phyloP scores from a whole-genome alignment of 257 asterid genomes.

The Phtheirospermum japonicum region DNA sequence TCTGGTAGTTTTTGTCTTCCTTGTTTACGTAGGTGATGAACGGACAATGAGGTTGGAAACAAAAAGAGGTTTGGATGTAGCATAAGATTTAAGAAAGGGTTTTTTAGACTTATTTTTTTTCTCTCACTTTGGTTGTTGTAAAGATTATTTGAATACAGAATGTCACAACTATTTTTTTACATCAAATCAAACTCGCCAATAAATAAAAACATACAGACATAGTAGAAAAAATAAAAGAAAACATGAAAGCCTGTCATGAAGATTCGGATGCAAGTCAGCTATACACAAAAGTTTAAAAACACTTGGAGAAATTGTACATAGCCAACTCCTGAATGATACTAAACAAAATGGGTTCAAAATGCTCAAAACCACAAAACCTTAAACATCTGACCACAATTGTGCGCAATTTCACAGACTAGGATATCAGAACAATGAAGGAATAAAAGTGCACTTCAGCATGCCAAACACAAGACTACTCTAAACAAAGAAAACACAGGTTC shows the following conservation, averaged over 20 bases:
- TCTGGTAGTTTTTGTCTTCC: too few relatives aligned
- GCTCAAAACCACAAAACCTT: constrained; percentile 29
- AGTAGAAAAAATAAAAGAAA: too few relatives aligned
- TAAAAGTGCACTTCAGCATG: constrained; percentile 33
- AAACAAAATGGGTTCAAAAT: constrained; percentile 27
- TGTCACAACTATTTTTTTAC: too few relatives aligned
- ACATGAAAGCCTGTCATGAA: background rate
- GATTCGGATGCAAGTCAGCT: constrained; percentile 31
- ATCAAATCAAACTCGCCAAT: too few relatives aligned
- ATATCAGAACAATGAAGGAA: constrained; percentile 29
- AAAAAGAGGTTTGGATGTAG: too few relatives aligned
- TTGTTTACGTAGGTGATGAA: too few relatives aligned
- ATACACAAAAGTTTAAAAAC: constrained; percentile 33
- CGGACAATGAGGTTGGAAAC: too few relatives aligned
- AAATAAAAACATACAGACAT: too few relatives aligned
- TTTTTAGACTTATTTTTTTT: too few relatives aligned
- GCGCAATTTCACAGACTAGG: constrained; percentile 29
- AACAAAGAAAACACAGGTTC: constrained; percentile 32
- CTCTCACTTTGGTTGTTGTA: too few relatives aligned
- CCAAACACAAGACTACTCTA: constrained; percentile 33
- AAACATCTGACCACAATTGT: constrained; percentile 32
- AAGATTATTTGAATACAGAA: too few relatives aligned
- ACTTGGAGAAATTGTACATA: constrained; percentile 18
- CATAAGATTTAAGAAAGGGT: too few relatives aligned
- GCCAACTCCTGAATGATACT: constrained; percentile 26